Evolutionary conservation across 2,329 filamentous ascomycete genomes (phyloP), one percentile per base, ranked within the genome.

Genomic region (Colletotrichum abscissum): DNA sequence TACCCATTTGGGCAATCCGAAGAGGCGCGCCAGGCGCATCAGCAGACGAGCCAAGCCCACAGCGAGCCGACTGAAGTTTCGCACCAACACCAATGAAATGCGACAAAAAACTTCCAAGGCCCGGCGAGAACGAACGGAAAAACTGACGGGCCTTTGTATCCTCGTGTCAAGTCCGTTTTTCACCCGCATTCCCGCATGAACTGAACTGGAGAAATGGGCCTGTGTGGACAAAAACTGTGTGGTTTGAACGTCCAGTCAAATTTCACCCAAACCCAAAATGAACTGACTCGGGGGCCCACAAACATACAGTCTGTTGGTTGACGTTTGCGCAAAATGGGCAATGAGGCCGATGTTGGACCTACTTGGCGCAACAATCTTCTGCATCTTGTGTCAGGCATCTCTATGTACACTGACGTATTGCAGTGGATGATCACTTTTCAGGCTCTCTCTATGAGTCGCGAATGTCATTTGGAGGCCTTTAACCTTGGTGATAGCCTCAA

Each of bases 351-450:
- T 5, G 35, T 65, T 65, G 62, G 66, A 57, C 19, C 46, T 49
- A 24, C 55, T 73, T 73, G 67, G 67, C 71, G 35, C 22, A 22
- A 52, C 67, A 42, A 62, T 62, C 7, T 8, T 52, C 30, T 55
- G 60, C 60, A 24, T 57, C 57, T 68, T 63, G 24, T 16, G 54
- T 28, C 38, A n/a, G 52, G 49, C 52, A 49, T 42, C 22, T 14
- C 12, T n/a, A 64, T 42, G 60, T 57, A 62, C n/a, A 55, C 35
- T 73, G 71, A 73, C 67, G 67, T 62, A 70, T 56, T 26, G 11
- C n/a, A 7, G 30, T 49, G 57, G 46, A 16, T 63, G 42, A 49
- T 56, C 46, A 63, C 54, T 54, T 42, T 24, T n/a, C 56, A 19
- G 11, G 19, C n/a, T 64, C 14, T 54, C 12, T 5, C 28, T 19